Percentiles rank a stretch among this genome's conserved stretches.
These are phyloP conservation scores for Lablab purpureus DNA, from an alignment of 306 rosid genomes.

Conservation along the genomic window DNA sequence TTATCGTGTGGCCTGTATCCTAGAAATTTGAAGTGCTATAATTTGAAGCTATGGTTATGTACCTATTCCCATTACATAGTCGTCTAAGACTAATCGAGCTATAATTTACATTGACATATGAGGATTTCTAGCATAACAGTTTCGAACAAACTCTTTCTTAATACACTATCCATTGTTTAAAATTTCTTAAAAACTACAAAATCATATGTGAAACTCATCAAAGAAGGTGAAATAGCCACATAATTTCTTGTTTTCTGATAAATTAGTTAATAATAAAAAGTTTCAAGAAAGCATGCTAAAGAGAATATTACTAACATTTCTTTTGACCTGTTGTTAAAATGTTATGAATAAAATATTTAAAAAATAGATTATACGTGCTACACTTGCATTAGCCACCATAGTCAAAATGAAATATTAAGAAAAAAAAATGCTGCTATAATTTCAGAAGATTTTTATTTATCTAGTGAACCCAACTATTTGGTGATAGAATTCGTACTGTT, in stretches of 20 bases:
- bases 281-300: not conserved
- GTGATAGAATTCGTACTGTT: not conserved
- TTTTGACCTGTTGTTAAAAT: not conserved
- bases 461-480: slow-evolving; percentile 7
- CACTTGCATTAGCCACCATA: not conserved
- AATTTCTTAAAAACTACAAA: not conserved
- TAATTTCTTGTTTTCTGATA: not conserved
- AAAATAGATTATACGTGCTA: not conserved
- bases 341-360: not conserved
- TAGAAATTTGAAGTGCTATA: not conserved
- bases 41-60: not conserved
- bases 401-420: not conserved
- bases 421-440: not conserved
- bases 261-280: not conserved
- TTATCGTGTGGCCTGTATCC: not conserved
- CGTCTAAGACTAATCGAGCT: not conserved
- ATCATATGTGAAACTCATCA: not conserved
- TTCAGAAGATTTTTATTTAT: slow-evolving; percentile 5
- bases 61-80: not conserved
- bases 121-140: not conserved
- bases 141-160: not conserved
- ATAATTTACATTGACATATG: not conserved
- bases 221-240: not conserved
- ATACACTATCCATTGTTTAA: not conserved
- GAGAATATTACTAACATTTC: not conserved